A percentile compares a stretch with the other conserved stretches of the same genome.
Conservation (phyloP, 1,284 basidiomycete genomes). For the Schizophyllum amplum region DNA sequence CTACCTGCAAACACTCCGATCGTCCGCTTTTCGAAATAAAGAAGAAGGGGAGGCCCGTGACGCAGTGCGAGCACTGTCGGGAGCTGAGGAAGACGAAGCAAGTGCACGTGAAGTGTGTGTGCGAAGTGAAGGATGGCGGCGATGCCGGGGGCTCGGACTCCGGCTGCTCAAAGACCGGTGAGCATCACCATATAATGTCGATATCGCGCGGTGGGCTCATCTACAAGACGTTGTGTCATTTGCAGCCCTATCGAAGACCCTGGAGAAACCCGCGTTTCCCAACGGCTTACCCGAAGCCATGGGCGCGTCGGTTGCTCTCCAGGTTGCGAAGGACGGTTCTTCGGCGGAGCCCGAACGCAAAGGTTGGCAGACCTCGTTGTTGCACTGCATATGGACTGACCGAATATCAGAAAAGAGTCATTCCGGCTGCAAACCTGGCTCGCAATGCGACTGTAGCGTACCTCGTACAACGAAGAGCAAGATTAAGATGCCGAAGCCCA, state of each 20-base stretch:
- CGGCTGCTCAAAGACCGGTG: slow-evolving; percentile 35
- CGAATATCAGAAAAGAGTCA: slow-evolving; percentile 23
- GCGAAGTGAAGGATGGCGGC: slow-evolving; percentile 34
- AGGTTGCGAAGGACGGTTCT: slow-evolving; percentile 30
- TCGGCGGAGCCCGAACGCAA: slow-evolving; percentile 45
- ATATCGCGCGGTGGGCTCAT: slow-evolving; percentile 28
- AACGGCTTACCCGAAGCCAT: slow-evolving; percentile 58
- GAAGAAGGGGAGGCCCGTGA: slow-evolving; percentile 76
- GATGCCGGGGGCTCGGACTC: too few relatives aligned
- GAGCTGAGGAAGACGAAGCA: slow-evolving; percentile 70
- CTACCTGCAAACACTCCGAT: slow-evolving; percentile 68
- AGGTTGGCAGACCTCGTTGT: slow-evolving; percentile 29
- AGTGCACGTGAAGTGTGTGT: slow-evolving; percentile 63
- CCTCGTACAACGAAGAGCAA: slow-evolving; percentile 21
- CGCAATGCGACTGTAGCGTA: slow-evolving; percentile 51
- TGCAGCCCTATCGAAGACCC: slow-evolving; percentile 44
- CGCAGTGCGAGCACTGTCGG: slow-evolving; percentile 72
- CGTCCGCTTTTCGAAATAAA: slow-evolving; percentile 74
- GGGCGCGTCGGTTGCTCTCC: slow-evolving; percentile 50
- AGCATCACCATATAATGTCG: slow-evolving; percentile 18
- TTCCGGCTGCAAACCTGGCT: slow-evolving; percentile 39
- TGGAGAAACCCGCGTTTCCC: slow-evolving; percentile 63
- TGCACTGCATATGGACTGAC: slow-evolving; percentile 20
- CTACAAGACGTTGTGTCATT: slow-evolving; percentile 32
- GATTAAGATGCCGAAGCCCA: background rate